A percentile compares a stretch with the other conserved stretches of the same genome.
Conservation (phyloP, 2,329 filamentous ascomycete species). For the Paramyrothecium roridum region DNA sequence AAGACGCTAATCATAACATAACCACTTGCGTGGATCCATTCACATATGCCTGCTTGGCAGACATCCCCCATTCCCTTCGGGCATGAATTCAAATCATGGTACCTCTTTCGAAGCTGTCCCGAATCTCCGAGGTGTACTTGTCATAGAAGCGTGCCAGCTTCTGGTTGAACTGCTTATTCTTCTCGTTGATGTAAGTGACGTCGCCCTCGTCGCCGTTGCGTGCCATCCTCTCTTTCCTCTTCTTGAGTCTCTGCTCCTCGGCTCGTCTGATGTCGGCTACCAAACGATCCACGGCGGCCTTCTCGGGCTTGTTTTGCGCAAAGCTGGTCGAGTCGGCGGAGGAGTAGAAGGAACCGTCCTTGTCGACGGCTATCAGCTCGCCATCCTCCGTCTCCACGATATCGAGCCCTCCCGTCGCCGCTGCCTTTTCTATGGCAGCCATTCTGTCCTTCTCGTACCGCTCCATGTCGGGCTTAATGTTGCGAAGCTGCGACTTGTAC, state of each 20-base stretch:
- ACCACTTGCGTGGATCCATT: neutral
- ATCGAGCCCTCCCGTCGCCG: conserved; percentile 79
- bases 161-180: conserved; percentile 99
- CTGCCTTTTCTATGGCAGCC: conserved; percentile 78
- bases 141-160: conserved; percentile 96
- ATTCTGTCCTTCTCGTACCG: conserved; percentile 86
- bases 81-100: conserved; percentile 75
- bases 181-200: conserved; percentile 98
- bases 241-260: conserved; percentile 82
- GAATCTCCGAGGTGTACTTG: conserved; percentile 95
- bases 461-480: conserved; percentile 74
- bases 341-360: conserved; percentile 85
- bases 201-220: conserved; percentile 82
- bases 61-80: too few species aligned
- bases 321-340: conserved; percentile 81
- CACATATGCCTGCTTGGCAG: neutral
- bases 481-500: conserved; percentile 85
- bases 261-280: conserved; percentile 85
- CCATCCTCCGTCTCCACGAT: conserved; percentile 95
- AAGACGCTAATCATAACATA: neutral
- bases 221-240: conserved; percentile 74
- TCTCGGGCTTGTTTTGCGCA: conserved; percentile 80
- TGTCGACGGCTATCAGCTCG: conserved; percentile 91
- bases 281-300: conserved; percentile 81
- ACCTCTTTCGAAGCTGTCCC: conserved; percentile 95